A percentile compares a stretch with the other conserved stretches of the same genome.
phyloP scores from a whole-genome alignment of 306 rosid species.

The Arachis stenosperma region DNA sequence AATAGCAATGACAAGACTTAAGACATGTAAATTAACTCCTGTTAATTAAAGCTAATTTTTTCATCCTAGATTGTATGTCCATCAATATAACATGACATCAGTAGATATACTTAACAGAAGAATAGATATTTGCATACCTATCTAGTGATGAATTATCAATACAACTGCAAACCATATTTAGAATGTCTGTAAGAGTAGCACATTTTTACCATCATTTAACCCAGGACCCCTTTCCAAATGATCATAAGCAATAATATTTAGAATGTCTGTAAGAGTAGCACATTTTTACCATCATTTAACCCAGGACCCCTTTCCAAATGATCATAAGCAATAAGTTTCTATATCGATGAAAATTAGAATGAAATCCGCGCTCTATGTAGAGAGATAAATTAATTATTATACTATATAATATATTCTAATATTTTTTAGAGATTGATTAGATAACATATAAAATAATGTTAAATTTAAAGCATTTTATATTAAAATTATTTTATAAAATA shows the following conservation, averaged over 20 bases:
- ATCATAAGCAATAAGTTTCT: constrained; percentile 99
- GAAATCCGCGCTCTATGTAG: not conserved
- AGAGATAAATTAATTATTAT: no score
- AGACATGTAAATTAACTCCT: constrained; percentile 15
- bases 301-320: constrained; percentile 99
- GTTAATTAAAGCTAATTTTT: constrained; percentile 22
- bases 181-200: constrained; percentile 68
- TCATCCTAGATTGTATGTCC: constrained; percentile 5
- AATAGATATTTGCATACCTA: constrained; percentile 64
- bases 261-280: no score
- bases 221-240: constrained; percentile 99
- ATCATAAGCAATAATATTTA: constrained; percentile 96
- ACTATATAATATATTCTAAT: no score
- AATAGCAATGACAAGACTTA: not conserved
- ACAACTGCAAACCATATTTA: constrained; percentile 84
- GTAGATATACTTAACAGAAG: constrained; percentile 23
- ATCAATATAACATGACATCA: constrained; percentile 21
- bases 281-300: constrained; percentile 89
- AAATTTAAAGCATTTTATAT: no score
- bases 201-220: constrained; percentile 89
- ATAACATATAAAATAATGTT: no score
- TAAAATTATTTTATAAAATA: no score
- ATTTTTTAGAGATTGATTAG: no score
- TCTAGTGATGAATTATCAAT: constrained; percentile 94
- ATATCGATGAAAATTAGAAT: constrained; percentile 42